Base-by-base conservation (phyloP, 2,329 filamentous ascomycete genomes). In the Tolypocladium amazonense region DNA sequence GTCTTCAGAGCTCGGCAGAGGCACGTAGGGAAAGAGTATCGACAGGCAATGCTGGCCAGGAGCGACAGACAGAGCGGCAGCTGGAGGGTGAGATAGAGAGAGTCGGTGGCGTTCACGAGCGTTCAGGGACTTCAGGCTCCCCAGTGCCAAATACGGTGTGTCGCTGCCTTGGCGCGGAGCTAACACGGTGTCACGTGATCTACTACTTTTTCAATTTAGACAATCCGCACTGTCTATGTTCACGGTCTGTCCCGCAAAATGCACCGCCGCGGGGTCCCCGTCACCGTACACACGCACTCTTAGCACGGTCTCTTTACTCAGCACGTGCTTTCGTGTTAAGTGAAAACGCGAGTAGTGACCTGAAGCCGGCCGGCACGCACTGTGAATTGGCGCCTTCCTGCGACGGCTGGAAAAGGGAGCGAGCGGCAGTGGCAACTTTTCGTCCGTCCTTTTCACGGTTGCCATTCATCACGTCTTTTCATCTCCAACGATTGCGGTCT, bases 111-210 rank as follows among this genome's bases (percentile, higher is more conserved):
- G 59, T 58, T 60, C 33, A 35, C 27, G 15, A 30, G 4, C 8
- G 14, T 61, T 56, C 57, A 61, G 56, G 43, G 8, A 7, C 14
- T 61, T 56, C 58, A 61, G 57, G 53, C 50, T 45, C 59, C 50
- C 61, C 62, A 67, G 65, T 67, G 67, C 65, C 61, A 61, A 58
- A 50, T 57, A 30, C 39, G 50, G 52, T 56, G 63, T 60, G 54
- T 50, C 56, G 25, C 56, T 41, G 60, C 56, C 52, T 11, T 23
- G 56, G 62, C 65, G 61, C 65, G 68, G 59, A 60, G 64, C 66
- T 69, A 64, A 70, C 72, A 73, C 72, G 68, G 67, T 71, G 69
- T 71, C 70, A 72, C 56, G 70, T 73, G 71, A 70, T 23, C 20
- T 1, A 11, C 0, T n/a, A n/a, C 2, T 15, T 50, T 52, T 53